Evolutionary conservation across 2,329 filamentous ascomycete species (phyloP).

Genomic region (Sporothrix mexicana): DNA sequence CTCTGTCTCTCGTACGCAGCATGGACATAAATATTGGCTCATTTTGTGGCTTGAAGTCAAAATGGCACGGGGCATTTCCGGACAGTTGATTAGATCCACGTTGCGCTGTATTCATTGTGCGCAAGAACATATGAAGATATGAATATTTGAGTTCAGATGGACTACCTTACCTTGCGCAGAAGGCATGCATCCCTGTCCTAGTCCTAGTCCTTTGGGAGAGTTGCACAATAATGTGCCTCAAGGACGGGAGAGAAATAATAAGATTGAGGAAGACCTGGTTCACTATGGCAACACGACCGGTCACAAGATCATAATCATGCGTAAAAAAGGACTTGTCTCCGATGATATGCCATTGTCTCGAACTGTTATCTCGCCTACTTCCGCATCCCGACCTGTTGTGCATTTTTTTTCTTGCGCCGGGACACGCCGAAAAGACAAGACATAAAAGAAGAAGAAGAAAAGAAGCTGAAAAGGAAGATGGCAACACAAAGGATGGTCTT

Average conservation of each 20-base stretch:
- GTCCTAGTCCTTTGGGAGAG: not conserved
- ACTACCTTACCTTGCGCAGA: too few species aligned
- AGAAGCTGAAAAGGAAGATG: not conserved
- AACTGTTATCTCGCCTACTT: not conserved
- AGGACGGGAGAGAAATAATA: not conserved
- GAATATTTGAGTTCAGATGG: too few species aligned
- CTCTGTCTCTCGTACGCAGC: not conserved
- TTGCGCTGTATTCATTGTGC: not conserved
- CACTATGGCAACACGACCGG: not conserved
- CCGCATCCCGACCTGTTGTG: too few species aligned
- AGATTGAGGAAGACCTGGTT: not conserved
- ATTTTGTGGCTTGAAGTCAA: not conserved
- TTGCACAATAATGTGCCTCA: not conserved
- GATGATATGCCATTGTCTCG: not conserved
- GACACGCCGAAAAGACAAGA: not conserved
- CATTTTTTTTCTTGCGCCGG: slow-evolving; percentile 10
- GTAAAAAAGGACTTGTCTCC: not conserved
- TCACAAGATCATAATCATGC: not conserved
- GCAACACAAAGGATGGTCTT: not conserved
- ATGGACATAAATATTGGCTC: not conserved
- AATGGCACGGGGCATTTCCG: not conserved
- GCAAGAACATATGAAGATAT: not conserved
- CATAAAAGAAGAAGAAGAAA: not conserved
- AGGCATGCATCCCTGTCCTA: too few species aligned
- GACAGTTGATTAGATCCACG: not conserved